Evolutionary conservation across 1,284 basidiomycete genomes (phyloP).

Genomic region (Cystobasidiaceae sp.): DNA sequence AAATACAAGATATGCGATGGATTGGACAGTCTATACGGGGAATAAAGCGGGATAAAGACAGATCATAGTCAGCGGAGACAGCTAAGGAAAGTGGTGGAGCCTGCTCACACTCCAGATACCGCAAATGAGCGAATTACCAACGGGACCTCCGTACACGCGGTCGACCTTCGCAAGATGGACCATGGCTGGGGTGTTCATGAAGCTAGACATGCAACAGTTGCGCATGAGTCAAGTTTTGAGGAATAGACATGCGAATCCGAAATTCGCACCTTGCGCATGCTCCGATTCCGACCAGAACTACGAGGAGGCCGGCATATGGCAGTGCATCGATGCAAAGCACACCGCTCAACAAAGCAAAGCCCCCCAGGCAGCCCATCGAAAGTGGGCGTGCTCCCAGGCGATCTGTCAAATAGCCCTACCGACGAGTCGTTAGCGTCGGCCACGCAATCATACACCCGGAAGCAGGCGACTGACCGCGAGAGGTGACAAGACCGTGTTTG

Average conservation of each 20-base stretch:
- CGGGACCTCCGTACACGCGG: neutral
- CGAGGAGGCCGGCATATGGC: constrained; percentile 13
- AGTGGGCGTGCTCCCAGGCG: constrained; percentile 11
- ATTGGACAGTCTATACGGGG: neutral
- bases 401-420: constrained; percentile 19
- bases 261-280: neutral
- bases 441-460: neutral
- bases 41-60: neutral
- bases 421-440: neutral
- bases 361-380: neutral
- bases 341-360: neutral
- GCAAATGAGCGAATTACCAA: neutral
- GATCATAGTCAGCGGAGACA: neutral
- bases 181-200: constrained; percentile 3
- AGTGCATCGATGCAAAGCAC: constrained; percentile 13
- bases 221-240: neutral
- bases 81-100: neutral
- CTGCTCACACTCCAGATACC: constrained; percentile 5
- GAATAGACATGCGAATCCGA: neutral
- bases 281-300: constrained; percentile 3
- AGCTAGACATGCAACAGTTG: neutral
- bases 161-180: constrained; percentile 9
- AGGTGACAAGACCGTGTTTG: neutral
- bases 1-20: constrained; percentile 7
- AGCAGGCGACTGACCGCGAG: neutral